These are phyloP conservation scores for Zopfia rhizophila DNA, from an alignment of 2,329 filamentous ascomycete species.

Conservation along the genomic window DNA sequence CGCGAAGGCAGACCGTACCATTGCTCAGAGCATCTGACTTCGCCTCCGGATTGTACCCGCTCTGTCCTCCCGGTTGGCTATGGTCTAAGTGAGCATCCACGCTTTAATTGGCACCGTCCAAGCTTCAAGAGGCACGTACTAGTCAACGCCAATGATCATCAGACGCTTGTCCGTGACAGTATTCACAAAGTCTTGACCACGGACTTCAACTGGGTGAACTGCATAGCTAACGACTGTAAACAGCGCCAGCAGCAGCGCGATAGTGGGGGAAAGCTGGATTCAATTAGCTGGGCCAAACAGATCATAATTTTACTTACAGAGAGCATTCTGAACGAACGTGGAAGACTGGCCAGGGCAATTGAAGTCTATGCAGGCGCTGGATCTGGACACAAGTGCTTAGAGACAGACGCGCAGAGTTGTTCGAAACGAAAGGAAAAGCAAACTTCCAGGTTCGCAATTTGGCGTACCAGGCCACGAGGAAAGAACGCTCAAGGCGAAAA, in stretches of 20 bases:
- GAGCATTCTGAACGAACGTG: too few species aligned
- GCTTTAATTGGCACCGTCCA: neutral
- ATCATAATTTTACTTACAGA: too few species aligned
- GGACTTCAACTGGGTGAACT: constrained; percentile 66
- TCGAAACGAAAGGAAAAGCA: too few species aligned
- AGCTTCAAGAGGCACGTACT: constrained; percentile 53
- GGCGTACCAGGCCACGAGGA: too few species aligned
- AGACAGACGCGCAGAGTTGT: too few species aligned
- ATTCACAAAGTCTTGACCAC: constrained; percentile 71
- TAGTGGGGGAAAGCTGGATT: constrained; percentile 40
- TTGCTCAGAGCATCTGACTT: constrained; percentile 67
- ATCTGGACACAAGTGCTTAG: too few species aligned
- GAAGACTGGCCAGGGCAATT: too few species aligned
- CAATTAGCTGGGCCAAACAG: too few species aligned
- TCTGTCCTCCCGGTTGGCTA: constrained; percentile 70
- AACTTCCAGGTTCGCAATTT: too few species aligned
- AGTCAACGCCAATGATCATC: constrained; percentile 69
- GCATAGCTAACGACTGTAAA: constrained; percentile 59
- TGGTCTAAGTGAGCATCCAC: too few species aligned
- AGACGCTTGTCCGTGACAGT: constrained; percentile 67
- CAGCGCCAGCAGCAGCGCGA: constrained; percentile 40
- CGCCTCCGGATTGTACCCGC: constrained; percentile 63
- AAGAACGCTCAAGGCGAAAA: too few species aligned
- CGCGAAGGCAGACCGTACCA: constrained; percentile 67
- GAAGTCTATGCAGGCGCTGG: too few species aligned